These are phyloP conservation scores for Amanita inopinata DNA, from an alignment of 768 basidiomycete genomes.

Conservation along the genomic window DNA sequence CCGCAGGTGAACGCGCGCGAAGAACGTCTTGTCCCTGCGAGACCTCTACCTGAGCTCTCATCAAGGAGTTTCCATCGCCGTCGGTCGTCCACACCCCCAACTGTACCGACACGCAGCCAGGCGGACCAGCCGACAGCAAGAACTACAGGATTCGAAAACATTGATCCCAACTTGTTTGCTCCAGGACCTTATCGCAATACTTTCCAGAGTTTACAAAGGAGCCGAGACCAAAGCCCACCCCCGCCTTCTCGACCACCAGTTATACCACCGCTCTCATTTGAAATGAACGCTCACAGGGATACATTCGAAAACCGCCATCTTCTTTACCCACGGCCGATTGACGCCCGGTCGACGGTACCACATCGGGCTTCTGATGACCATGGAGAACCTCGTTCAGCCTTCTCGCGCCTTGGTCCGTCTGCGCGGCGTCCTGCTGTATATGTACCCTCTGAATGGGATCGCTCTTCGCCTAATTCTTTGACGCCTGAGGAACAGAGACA, in stretches of 20 bases:
- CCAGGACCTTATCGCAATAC: slow-evolving; percentile 42
- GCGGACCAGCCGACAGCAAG: background rate
- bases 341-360: no score
- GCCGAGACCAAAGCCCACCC: slow-evolving; percentile 8
- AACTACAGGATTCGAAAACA: slow-evolving; percentile 11
- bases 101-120: background rate
- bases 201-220: slow-evolving; percentile 23
- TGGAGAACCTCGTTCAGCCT: background rate
- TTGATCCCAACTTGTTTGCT: slow-evolving; percentile 28
- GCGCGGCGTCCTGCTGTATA: slow-evolving; percentile 1
- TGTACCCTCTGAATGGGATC: slow-evolving; percentile 2
- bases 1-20: slow-evolving; percentile 4
- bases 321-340: background rate
- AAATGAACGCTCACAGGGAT: slow-evolving; percentile 12
- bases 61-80: background rate
- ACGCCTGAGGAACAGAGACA: background rate
- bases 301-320: background rate
- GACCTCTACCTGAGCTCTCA: background rate
- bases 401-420: background rate
- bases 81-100: slow-evolving; percentile 4
- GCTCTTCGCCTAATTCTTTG: background rate
- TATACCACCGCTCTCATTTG: slow-evolving; percentile 32
- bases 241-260: slow-evolving; percentile 19
- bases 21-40: slow-evolving; percentile 1
- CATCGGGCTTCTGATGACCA: no score